Evolutionary conservation across 495 filamentous ascomycete genomes (phyloP).

Genomic region (Lophiostoma macrostomum): DNA sequence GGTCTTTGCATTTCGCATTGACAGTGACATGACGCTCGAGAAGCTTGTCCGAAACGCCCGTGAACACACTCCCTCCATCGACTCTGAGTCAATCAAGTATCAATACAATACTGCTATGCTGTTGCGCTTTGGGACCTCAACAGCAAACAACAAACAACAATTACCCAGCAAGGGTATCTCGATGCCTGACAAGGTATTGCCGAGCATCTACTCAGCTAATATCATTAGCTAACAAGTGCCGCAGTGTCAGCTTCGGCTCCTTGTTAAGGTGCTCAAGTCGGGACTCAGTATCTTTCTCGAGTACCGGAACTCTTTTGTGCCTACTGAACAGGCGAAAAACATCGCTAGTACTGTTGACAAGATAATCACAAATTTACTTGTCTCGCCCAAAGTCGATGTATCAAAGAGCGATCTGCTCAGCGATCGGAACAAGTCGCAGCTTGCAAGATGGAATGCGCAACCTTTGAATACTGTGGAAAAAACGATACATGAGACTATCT

Average conservation of each 20-base stretch:
- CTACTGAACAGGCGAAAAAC: constrained; percentile 47
- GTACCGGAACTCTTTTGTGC: constrained; percentile 48
- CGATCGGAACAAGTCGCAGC: constrained; percentile 15
- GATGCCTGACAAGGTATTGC: constrained; percentile 27
- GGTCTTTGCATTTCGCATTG: not conserved
- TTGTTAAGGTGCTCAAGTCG: constrained; percentile 45
- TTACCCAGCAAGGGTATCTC: not conserved
- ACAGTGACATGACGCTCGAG: constrained; percentile 4
- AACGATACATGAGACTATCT: constrained; percentile 27
- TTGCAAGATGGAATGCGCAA: constrained; percentile 29
- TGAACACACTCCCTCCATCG: not conserved
- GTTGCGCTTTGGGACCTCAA: constrained; percentile 8
- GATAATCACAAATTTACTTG: constrained; percentile 12
- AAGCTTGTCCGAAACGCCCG: constrained; percentile 6
- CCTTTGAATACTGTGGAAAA: constrained; percentile 7
- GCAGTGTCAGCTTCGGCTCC: constrained; percentile 49
- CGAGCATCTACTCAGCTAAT: not conserved
- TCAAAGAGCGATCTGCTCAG: constrained; percentile 11
- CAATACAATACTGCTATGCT: constrained; percentile 20
- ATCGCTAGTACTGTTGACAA: constrained; percentile 42
- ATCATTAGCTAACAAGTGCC: not conserved
- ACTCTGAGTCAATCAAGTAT: not conserved
- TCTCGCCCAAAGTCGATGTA: constrained; percentile 1
- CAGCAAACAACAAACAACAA: not conserved
- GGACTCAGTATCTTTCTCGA: constrained; percentile 49